Evolutionary conservation across 257 asterid species (phyloP).

Genomic region (Mentha longifolia): DNA sequence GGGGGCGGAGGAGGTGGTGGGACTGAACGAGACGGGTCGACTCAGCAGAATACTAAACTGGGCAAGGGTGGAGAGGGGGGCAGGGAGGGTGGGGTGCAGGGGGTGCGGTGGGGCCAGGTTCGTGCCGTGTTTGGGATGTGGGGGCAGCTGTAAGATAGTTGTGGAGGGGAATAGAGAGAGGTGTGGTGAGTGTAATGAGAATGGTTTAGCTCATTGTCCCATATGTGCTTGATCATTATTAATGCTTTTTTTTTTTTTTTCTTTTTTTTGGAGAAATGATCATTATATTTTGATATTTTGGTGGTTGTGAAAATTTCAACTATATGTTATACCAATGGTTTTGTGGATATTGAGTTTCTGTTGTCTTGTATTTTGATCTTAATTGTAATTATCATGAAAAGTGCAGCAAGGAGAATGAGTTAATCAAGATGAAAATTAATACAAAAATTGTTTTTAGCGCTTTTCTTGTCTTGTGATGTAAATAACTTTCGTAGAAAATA

Average conservation of each 20-base stretch:
- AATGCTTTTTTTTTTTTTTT: constrained; percentile 7
- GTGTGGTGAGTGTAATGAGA: constrained; percentile 88
- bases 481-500: neutral
- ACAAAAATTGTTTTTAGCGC: too few relatives aligned
- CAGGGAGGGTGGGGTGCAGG: constrained; percentile 74
- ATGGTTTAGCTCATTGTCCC: constrained; percentile 87
- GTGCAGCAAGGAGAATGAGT: neutral
- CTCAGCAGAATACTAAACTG: constrained; percentile 74
- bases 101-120: constrained; percentile 96
- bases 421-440: too few relatives aligned
- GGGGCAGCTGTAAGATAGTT: constrained; percentile 79
- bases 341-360: too few relatives aligned
- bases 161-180: constrained; percentile 48
- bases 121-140: constrained; percentile 82
- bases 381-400: neutral
- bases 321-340: neutral
- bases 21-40: constrained; percentile 68
- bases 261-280: neutral
- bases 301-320: neutral
- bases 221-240: constrained; percentile 22
- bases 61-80: constrained; percentile 86
- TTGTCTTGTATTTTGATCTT: neutral
- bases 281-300: neutral
- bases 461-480: too few relatives aligned
- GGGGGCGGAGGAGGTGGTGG: constrained; percentile 79